Conservation (phyloP, 208 protist genomes). For the Endotrypanum monterogeii region DNA sequence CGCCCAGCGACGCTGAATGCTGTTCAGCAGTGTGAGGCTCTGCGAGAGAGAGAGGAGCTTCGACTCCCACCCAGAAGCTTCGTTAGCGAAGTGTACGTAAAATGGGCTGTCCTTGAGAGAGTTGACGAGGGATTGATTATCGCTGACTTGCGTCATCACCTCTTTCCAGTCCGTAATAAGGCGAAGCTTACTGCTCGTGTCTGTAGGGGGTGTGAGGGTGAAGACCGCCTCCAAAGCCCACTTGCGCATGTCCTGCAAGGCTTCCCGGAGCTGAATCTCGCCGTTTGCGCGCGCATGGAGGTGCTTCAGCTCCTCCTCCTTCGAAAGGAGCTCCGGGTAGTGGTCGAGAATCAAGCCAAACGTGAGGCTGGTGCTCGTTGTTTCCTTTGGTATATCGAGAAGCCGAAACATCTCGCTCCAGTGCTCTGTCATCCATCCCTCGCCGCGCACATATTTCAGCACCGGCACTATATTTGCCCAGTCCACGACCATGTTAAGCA, state of each 20-base stretch:
- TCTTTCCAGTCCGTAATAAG: conserved; percentile 99
- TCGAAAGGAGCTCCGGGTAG: conserved; percentile 70
- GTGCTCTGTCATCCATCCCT: conserved; percentile 96
- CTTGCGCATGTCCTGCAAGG: conserved; percentile 93
- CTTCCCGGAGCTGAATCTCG: conserved; percentile 95
- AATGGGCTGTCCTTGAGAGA: conserved; percentile 97
- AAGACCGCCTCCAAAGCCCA: conserved; percentile 93
- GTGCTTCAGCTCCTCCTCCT: conserved; percentile 90
- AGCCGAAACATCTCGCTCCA: conserved; percentile 95
- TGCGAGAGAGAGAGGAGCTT: conserved; percentile 90
- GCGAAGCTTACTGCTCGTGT: conserved; percentile 58
- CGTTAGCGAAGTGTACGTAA: conserved; percentile 93
- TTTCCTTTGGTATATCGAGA: conserved; percentile 76
- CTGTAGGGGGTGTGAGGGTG: conserved; percentile 74
- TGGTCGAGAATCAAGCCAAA: conserved; percentile 92
- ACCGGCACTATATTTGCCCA: conserved; percentile 75
- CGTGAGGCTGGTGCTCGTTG: conserved; percentile 80
- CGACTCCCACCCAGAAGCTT: conserved; percentile 88
- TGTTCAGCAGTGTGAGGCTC: conserved; percentile 88
- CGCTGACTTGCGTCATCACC: conserved; percentile 94
- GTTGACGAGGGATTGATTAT: conserved; percentile 94
- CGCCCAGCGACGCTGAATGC: conserved; percentile 97
- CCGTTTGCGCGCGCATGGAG: conserved; percentile 92
- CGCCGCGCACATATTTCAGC: conserved; percentile 93
- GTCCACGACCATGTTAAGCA: conserved; percentile 69